Percentiles rank a stretch among this genome's conserved stretches.
These are phyloP conservation scores for Alternaria novae-zelandiae DNA, from an alignment of 2,329 filamentous ascomycete genomes.

Conservation along the genomic window DNA sequence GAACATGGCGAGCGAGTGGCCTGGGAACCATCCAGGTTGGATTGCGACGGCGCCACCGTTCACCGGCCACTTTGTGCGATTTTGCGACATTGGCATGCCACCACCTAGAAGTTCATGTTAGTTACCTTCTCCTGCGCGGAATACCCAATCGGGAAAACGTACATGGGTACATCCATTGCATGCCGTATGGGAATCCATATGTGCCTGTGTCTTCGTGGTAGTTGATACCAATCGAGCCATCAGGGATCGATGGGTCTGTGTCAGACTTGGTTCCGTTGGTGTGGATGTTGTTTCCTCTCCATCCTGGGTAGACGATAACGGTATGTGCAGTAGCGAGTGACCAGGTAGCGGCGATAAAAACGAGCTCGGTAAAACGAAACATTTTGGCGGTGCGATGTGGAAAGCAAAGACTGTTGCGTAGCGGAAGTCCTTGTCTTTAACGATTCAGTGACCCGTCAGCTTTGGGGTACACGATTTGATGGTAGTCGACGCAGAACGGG, in stretches of 20 bases:
- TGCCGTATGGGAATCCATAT: conserved; percentile 76
- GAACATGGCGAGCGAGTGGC: conserved; percentile 80
- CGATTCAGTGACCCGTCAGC: conserved; percentile 9
- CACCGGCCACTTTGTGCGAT: conserved; percentile 92
- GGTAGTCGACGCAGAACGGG: conserved; percentile 23
- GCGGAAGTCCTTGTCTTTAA: conserved; percentile 12
- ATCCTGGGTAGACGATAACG: conserved; percentile 86
- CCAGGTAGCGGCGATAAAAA: conserved; percentile 43
- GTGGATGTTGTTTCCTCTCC: conserved; percentile 83
- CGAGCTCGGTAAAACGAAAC: conserved; percentile 43
- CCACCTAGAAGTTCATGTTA: conserved; percentile 67
- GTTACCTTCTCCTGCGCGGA: not conserved
- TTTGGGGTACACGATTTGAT: conserved; percentile 11
- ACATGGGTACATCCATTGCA: conserved; percentile 98
- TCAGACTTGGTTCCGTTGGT: conserved; percentile 68
- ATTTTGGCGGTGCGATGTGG: conserved; percentile 25
- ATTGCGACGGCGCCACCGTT: conserved; percentile 85
- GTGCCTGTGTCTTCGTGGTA: conserved; percentile 56
- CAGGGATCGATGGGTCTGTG: conserved; percentile 43
- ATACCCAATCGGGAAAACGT: conserved; percentile 49
- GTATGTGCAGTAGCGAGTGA: conserved; percentile 69
- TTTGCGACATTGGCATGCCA: conserved; percentile 75
- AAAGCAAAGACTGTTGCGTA: not conserved
- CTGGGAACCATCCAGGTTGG: conserved; percentile 95
- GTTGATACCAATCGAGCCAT: conserved; percentile 55